These are phyloP conservation scores for Salix viminalis DNA, from an alignment of 345 rosid species.

Conservation along the genomic window DNA sequence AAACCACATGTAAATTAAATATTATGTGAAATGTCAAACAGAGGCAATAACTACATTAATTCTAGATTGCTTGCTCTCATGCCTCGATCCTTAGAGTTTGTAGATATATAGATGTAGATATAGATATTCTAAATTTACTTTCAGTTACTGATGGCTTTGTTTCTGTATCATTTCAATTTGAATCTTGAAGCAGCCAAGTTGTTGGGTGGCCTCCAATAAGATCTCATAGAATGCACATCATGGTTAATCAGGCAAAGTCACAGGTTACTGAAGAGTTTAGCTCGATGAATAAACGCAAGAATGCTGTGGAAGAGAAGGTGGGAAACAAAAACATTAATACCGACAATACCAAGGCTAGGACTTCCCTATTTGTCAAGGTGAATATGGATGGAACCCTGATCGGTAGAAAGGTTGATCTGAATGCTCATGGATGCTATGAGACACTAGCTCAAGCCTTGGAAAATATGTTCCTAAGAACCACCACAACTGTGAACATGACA, in stretches of 20 bases:
- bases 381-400: slow-evolving; percentile 92
- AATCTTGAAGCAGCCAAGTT: slow-evolving; percentile 49
- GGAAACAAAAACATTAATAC: slow-evolving; percentile 23
- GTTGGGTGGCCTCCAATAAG: slow-evolving; percentile 99
- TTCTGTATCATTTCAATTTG: slow-evolving; percentile 5
- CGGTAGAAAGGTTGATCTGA: slow-evolving; percentile 85
- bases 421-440: slow-evolving; percentile 63
- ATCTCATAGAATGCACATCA: slow-evolving; percentile 68
- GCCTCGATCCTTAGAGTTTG: no score
- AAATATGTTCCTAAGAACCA: slow-evolving; percentile 60
- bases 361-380: slow-evolving; percentile 72
- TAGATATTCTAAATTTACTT: background rate
- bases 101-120: background rate
- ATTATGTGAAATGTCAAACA: no score
- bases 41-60: no score
- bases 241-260: slow-evolving; percentile 63
- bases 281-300: slow-evolving; percentile 23
- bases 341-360: slow-evolving; percentile 33
- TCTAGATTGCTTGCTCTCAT: no score
- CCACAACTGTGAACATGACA: slow-evolving; percentile 21
- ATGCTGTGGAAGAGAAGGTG: slow-evolving; percentile 20
- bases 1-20: no score
- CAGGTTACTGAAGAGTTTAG: slow-evolving; percentile 43
- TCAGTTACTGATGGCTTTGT: background rate
- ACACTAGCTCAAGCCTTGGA: slow-evolving; percentile 61